Conservation (phyloP, 805 yeast species). For the Candida chilensis region DNA sequence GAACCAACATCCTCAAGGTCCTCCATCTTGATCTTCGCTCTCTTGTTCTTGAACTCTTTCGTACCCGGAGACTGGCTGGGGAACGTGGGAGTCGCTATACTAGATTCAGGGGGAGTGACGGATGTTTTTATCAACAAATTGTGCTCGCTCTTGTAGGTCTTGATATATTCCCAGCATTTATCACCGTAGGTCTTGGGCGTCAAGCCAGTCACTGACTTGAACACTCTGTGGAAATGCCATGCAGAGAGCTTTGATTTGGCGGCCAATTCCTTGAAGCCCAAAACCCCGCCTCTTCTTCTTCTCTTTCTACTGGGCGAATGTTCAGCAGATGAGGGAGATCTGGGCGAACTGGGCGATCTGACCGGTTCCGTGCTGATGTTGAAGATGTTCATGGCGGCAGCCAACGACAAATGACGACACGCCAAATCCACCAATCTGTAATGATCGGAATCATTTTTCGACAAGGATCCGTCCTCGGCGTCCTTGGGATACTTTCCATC, state of each 20-base stretch:
- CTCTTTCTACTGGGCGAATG: conserved; percentile 19
- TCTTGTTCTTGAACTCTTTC: background rate
- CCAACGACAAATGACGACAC: conserved; percentile 75
- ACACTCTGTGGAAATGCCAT: conserved; percentile 91
- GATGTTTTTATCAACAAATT: too few species aligned
- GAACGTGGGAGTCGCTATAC: too few species aligned
- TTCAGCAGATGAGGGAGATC: background rate
- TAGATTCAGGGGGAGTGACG: too few species aligned
- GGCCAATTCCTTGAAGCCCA: conserved; percentile 83
- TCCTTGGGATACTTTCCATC: conserved; percentile 16
- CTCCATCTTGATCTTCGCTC: background rate
- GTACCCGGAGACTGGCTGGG: background rate
- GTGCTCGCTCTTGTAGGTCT: conserved; percentile 8
- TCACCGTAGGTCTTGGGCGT: conserved; percentile 90
- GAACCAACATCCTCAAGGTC: background rate
- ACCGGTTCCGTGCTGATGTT: too few species aligned
- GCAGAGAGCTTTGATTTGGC: conserved; percentile 76
- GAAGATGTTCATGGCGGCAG: conserved; percentile 47
- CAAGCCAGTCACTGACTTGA: conserved; percentile 76
- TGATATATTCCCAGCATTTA: conserved; percentile 59
- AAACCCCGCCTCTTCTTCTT: conserved; percentile 67
- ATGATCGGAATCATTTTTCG: conserved; percentile 62
- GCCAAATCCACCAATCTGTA: conserved; percentile 65
- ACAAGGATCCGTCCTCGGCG: conserved; percentile 15
- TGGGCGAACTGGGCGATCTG: background rate